Evolutionary conservation across 179 eudicot genomes (phyloP), one percentile per base, ranked within the genome.

Genomic region (Spinacia oleracea): DNA sequence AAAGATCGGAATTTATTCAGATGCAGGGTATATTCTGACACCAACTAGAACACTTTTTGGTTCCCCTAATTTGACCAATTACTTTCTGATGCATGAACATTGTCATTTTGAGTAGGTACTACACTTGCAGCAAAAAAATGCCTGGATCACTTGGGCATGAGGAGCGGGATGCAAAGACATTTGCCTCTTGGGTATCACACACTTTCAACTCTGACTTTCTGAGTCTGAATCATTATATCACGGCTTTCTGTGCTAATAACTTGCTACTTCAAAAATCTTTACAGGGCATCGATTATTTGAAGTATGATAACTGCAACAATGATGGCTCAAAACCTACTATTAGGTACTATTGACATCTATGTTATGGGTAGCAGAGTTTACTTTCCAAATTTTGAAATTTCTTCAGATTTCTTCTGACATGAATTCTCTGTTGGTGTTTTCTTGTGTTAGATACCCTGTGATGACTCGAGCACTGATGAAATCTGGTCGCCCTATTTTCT

Each of bases 141-240:
- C 98, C 98, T 0, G 98, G 98, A 73, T 96, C 98, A 66, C 91
- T 96, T 56, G 98, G 98, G 25, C 78, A 91, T 32, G 98, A 96
- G 74, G 94, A 90, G 79, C 83, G 81, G 70, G 98, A 96, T 82
- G 98, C 98, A n/a, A 85, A 83, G 66, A 91, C 93, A 29, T 91
- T 90, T 77, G 96, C 97, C 32, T 81, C 88, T 45, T 94, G 98
- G 98, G 98, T 94, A 90, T 50, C 46, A 16, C n/a, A 16, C n/a
- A 27, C 21, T 53, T 43, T 35, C 63, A 31, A 6, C 29, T 35
- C 40, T 38, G 40, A 38, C 62, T 70, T 72, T 16, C 7, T 4
- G 58, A 16, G 23, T 53, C 20, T 32, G 40, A 70, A 70, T 50
- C 15, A 32, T 50, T 9, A 32, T 31, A 23, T 58, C 27, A 58